These are phyloP conservation scores for Teratosphaeria pseudoeucalypti DNA, from an alignment of 2,329 filamentous ascomycete species.

Conservation along the genomic window DNA sequence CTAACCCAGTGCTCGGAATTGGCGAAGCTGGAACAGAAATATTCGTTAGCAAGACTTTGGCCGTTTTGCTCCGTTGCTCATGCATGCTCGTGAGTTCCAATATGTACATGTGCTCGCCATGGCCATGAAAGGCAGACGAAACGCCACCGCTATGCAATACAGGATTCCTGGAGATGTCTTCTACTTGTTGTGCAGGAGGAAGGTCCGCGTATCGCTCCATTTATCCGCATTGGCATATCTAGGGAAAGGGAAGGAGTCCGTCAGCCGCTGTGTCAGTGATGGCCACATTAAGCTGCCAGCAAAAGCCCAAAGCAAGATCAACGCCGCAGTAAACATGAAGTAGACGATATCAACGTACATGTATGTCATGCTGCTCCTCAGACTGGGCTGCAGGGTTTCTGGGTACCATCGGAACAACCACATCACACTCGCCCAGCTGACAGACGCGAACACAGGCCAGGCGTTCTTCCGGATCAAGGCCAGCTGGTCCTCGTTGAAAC, in stretches of 20 bases:
- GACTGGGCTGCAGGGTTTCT: constrained; percentile 77
- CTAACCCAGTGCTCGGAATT: constrained; percentile 10
- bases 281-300: not conserved
- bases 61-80: not conserved
- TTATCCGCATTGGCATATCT: constrained; percentile 71
- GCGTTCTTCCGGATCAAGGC: constrained; percentile 49
- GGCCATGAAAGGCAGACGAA: not conserved
- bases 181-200: constrained; percentile 69
- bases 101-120: constrained; percentile 2
- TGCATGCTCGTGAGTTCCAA: not conserved
- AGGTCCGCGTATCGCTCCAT: constrained; percentile 77
- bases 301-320: constrained; percentile 1
- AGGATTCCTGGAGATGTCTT: not conserved
- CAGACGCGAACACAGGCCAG: constrained; percentile 84
- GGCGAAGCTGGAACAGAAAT: constrained; percentile 6
- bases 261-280: constrained; percentile 22
- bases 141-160: constrained; percentile 2
- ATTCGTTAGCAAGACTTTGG: not conserved
- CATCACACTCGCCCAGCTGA: constrained; percentile 93
- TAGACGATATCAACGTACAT: constrained; percentile 53
- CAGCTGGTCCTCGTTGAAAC: constrained; percentile 29
- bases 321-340: constrained; percentile 4
- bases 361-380: constrained; percentile 94
- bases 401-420: constrained; percentile 88
- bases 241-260: constrained; percentile 13